These are phyloP conservation scores for Phytophthora pini DNA, from an alignment of 352 stramenopile species.

Conservation along the genomic window DNA sequence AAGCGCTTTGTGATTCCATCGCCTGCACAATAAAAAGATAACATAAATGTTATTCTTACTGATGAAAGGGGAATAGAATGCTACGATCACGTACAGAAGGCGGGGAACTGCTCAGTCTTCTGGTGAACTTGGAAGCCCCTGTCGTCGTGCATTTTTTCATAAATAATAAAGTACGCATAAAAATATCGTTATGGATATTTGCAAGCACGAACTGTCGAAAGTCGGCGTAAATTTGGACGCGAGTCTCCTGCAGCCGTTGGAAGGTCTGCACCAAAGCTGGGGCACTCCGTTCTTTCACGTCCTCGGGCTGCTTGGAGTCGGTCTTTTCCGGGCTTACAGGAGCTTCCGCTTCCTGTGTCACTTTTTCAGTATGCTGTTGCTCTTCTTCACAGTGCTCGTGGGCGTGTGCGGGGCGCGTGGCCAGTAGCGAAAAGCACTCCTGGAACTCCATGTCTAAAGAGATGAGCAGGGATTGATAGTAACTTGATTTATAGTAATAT, in stretches of 20 bases:
- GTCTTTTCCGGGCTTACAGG: background rate
- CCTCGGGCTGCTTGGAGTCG: background rate
- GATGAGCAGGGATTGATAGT: background rate
- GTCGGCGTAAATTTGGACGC: constrained; percentile 73
- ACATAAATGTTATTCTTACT: background rate
- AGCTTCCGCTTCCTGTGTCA: background rate
- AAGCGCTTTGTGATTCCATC: constrained; percentile 68
- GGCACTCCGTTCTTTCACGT: constrained; percentile 17
- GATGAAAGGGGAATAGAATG: background rate
- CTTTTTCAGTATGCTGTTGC: constrained; percentile 10
- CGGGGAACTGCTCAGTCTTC: constrained; percentile 62
- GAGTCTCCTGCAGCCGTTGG: constrained; percentile 61
- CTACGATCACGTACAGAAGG: constrained; percentile 57
- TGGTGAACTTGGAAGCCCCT: constrained; percentile 77
- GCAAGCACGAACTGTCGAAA: constrained; percentile 55
- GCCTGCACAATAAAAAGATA: constrained; percentile 33
- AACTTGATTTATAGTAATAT: too few relatives aligned
- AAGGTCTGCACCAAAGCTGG: constrained; percentile 51
- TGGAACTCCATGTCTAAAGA: constrained; percentile 66
- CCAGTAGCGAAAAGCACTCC: constrained; percentile 68
- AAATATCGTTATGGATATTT: too few relatives aligned
- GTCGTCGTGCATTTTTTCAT: constrained; percentile 1
- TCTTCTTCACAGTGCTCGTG: constrained; percentile 67
- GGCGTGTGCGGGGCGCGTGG: constrained; percentile 58
- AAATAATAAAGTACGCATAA: too few relatives aligned